These are phyloP conservation scores for Dictyostelium discoideum DNA, from an alignment of 78 protist genomes.

Conservation along the genomic window DNA sequence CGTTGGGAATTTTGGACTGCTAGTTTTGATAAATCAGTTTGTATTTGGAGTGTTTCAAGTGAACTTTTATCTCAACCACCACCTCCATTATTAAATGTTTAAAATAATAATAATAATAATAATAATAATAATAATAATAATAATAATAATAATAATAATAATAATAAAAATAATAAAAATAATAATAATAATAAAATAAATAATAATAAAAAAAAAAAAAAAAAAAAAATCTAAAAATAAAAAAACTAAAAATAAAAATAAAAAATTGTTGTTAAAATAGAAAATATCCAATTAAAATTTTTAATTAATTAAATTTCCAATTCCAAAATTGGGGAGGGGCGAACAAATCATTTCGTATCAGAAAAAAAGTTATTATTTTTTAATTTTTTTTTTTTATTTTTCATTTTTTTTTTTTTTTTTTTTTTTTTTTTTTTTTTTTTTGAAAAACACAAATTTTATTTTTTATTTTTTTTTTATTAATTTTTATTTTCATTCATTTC, in stretches of 20 bases:
- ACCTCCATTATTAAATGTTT: neutral
- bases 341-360: no score
- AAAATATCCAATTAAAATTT: no score
- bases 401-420: no score
- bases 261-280: no score
- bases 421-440: neutral
- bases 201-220: neutral
- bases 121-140: conserved; percentile 25
- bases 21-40: conserved; percentile 51
- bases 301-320: no score
- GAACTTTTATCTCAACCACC: conserved; percentile 37
- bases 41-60: conserved; percentile 44
- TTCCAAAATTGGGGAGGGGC: no score
- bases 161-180: neutral
- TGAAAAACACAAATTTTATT: neutral
- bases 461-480: neutral
- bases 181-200: neutral
- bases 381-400: no score
- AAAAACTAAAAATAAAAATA: no score
- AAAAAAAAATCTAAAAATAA: no score
- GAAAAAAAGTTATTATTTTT: no score
- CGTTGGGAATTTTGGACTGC: conserved; percentile 76
- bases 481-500: neutral
- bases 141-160: neutral
- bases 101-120: neutral